Evolutionary conservation across 768 basidiomycete genomes (phyloP), one percentile per base, ranked within the genome.

Genomic region (Suillus decipiens): DNA sequence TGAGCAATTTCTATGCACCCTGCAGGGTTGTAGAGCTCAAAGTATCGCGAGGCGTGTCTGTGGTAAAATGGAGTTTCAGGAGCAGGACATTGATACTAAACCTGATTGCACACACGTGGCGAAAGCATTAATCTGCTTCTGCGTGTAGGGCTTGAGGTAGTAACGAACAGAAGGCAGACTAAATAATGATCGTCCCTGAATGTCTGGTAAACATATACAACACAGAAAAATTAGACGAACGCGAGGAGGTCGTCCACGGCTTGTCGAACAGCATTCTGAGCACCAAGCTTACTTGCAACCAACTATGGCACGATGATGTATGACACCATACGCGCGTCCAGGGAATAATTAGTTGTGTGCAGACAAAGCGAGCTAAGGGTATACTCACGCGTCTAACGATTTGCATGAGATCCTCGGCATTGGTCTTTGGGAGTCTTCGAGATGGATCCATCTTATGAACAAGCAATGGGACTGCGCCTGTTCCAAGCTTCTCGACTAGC

Each of bases 361-460:
- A 73, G 77, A 75, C 67, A 66, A 69, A 57, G 66, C 50, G 63
- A 63, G 63, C 47, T 65, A 63, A 63, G 63, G 64, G 69, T 60
- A 41, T 63, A 80, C 83, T 71, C 75, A 94, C 93, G 87, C 90
- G 89, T 85, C 85, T 82, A 63, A 93, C 88, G 69, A 87, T 86
- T 66, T 79, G 75, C 74, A 94, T 81, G 69, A 95, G 83, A 72
- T 88, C 85, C 50, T 81, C 77, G 9, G 87, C 78, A 67, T 88
- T 82, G 59, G 89, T 87, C 80, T 90, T 92, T 63, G 93, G 93
- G 34, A 93, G 82, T 56, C 86, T 82, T 61, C 90, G 83, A 64
- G 85, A 83, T 31, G 89, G 79, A 74, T 94, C 92, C 92, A 95
- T 95, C 77, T 93, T 94, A 80, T 95, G 92, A 15, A 95, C 93